Conservation (phyloP, 768 basidiomycete species). For the Coprinellus micaceus region DNA sequence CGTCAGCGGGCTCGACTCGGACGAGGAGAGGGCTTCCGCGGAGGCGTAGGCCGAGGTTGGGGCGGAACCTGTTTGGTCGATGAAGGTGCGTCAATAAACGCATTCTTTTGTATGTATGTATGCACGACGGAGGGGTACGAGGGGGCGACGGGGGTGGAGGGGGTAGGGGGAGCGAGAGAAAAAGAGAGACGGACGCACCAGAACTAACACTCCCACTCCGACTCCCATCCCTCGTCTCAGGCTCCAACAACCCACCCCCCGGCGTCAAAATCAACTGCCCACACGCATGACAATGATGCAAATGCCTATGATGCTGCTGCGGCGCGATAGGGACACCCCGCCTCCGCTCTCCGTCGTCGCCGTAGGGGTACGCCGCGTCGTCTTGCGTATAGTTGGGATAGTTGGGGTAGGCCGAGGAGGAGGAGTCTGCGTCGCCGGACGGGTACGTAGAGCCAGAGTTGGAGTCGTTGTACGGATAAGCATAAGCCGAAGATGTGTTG, state of each 20-base stretch:
- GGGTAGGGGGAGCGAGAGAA: background rate
- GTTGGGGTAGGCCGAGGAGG: background rate
- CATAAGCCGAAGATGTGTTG: too few relatives aligned
- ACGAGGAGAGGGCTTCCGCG: constrained; percentile 37
- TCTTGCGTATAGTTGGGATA: too few relatives aligned
- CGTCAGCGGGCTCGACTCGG: constrained; percentile 39
- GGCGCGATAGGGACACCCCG: constrained; percentile 15
- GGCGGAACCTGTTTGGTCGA: too few relatives aligned
- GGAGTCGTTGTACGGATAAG: too few relatives aligned
- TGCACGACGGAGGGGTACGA: constrained; percentile 42
- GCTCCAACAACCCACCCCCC: background rate
- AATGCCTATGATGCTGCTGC: background rate
- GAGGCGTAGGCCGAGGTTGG: constrained; percentile 19
- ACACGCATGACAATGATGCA: constrained; percentile 40
- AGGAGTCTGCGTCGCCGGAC: background rate
- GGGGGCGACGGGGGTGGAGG: background rate
- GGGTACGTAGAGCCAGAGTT: too few relatives aligned
- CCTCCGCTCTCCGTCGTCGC: background rate
- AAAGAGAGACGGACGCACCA: too few relatives aligned
- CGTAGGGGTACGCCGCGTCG: too few relatives aligned
- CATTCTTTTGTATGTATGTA: too few relatives aligned
- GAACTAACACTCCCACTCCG: too few relatives aligned
- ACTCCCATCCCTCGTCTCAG: background rate
- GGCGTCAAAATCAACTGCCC: constrained; percentile 12
- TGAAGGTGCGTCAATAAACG: too few relatives aligned